Percentiles rank a stretch among this genome's conserved stretches.
Conservation (phyloP, 768 basidiomycete species). For the Imleria badia region DNA sequence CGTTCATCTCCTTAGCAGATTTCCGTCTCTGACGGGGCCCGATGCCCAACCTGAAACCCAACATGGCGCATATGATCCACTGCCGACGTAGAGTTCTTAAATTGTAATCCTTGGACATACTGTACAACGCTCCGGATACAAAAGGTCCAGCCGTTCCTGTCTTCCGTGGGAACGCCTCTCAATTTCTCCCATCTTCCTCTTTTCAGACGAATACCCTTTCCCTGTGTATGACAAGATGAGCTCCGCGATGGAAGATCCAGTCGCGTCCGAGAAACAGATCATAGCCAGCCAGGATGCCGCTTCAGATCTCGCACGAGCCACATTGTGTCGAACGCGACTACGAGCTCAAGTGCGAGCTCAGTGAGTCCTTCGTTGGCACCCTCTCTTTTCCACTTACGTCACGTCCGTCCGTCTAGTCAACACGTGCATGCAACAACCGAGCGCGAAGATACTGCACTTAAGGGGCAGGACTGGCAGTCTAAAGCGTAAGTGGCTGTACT, state of each 20-base stretch:
- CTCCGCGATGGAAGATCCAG: not conserved
- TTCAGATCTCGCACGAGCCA: not conserved
- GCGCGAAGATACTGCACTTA: too few relatives aligned
- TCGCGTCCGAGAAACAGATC: slow-evolving; percentile 17
- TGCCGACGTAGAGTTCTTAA: not conserved
- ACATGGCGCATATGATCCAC: not conserved
- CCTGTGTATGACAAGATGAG: slow-evolving; percentile 6
- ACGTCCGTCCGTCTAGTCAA: slow-evolving; percentile 36
- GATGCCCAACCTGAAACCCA: too few relatives aligned
- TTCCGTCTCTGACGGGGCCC: not conserved
- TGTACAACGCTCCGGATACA: slow-evolving; percentile 6
- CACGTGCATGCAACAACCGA: slow-evolving; percentile 44
- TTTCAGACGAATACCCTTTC: not conserved
- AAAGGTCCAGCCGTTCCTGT: slow-evolving; percentile 2
- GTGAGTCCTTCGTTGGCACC: slow-evolving; percentile 16
- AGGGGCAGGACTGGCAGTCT: too few relatives aligned
- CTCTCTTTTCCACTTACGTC: not conserved
- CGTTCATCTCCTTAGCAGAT: not conserved
- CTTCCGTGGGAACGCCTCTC: slow-evolving; percentile 21
- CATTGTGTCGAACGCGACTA: slow-evolving; percentile 34
- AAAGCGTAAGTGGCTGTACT: too few relatives aligned
- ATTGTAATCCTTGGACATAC: not conserved
- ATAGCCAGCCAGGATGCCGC: slow-evolving; percentile 14
- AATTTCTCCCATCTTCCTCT: not conserved
- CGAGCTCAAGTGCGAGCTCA: slow-evolving; percentile 34